Base-by-base conservation (phyloP, 805 yeast species). In the Kodamaea sagamina region DNA sequence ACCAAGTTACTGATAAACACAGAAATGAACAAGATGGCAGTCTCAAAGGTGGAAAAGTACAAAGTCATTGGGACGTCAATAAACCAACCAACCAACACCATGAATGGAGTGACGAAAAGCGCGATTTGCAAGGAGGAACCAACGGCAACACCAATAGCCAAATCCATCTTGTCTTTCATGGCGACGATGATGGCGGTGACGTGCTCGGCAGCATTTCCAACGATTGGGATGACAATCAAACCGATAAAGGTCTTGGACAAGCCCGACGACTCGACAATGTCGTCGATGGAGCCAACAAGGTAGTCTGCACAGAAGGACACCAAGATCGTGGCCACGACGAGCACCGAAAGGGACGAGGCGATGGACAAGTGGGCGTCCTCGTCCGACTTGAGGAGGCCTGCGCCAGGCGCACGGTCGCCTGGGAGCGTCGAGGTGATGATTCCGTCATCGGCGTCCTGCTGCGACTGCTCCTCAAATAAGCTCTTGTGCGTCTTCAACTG, bases 191-290 rank as follows among this genome's bases (percentile, higher is more conserved):
- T 85, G 3, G 98, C 96, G 13, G 99, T 93, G 41, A 89, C 98
- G 65, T 93, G 99, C 65, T 93, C 99, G 9, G 98, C 98, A 2
- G 99, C 99, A 58, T 93, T 93, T 44, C 98, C 99, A 19, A 93
- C 98, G 49, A 93, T 92, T 31, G 99, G 99, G 49, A 93, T 84
- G 36, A 93, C 81, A 53, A 93, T 84, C 52, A 93, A 74, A 62
- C 98, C 98, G 57, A 93, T 89, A 57, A 93, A 93, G 0, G 98
- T 89, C 76, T 92, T 90, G 34, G 96, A 86, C 42, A 93, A 73
- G 3, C 96, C 96, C 2, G 95, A 81, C 22, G 81, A 68, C 46
- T 72, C 86, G 27, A 93, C 98, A 50, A 92, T 80, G 44, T 79
- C 85, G 66, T 93, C 98, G 56, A 93, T 93, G 16, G 96, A 84